Base-by-base conservation (phyloP, 1,284 basidiomycete genomes). In the Cryptococcus jaspeensis region DNA sequence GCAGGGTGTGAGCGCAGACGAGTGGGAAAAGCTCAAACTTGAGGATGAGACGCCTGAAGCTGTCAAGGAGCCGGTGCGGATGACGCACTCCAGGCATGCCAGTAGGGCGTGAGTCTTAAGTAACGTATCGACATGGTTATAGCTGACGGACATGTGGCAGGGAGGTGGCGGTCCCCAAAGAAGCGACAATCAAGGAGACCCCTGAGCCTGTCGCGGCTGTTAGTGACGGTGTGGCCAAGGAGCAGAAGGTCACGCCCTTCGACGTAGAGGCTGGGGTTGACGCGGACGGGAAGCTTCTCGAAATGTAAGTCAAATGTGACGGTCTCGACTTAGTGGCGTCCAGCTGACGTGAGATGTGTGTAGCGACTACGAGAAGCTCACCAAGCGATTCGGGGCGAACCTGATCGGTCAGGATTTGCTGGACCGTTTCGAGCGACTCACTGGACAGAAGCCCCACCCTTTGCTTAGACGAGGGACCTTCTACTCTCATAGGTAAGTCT, bases 181-280 rank as follows among this genome's bases (percentile, higher is more conserved):
- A 22, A 40, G 58, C 61, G 36, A 60, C 57, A 9, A 61, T 55
- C 23, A 45, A 53, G 42, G 53, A 62, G 37, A 47, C 43, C 9
- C 44, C 53, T 11, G 61, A 65, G 32, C 52, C 68, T 9, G 62
- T 66, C 8, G 56, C 61, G 16, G 57, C 62, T 1, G 58, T 58
- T 3, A 36, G 18, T 5, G 16, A 41, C 13, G 53, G 50, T 5
- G 52, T 38, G 20, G 74, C 69, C 5, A 66, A 69, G 23, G 90
- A 87, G 45, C 95, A 99, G 77, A 84, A 92, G 58, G 88, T 99
- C 50, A 99, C 95, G 0, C 96, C 96, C 20, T 99, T 96, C 90
- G 93, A 98, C 65, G 96, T 99, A 6, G 89, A 96, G 70, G 96
- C 95, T 45, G 90, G 87, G 46, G 88, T 95, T 12, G 87, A 92